A percentile compares a stretch with the other conserved stretches of the same genome.
These are phyloP conservation scores for Postia placenta DNA, from an alignment of 768 basidiomycete genomes.

Conservation along the genomic window DNA sequence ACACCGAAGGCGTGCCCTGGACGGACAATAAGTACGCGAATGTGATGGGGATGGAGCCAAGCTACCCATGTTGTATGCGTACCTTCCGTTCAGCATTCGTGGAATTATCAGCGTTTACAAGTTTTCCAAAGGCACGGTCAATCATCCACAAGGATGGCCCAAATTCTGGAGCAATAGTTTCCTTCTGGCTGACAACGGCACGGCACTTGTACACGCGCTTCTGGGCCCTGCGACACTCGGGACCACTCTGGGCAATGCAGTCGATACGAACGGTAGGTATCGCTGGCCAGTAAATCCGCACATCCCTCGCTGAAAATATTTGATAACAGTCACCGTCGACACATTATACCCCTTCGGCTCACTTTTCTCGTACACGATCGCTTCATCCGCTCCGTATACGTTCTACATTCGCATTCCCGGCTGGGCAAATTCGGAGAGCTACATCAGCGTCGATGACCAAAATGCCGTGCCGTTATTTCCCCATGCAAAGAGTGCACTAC, in stretches of 20 bases:
- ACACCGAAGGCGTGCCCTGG: slow-evolving; percentile 30
- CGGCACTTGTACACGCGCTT: slow-evolving; percentile 42
- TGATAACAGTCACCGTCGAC: slow-evolving; percentile 36
- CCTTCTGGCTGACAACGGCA: slow-evolving; percentile 38
- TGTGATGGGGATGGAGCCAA: slow-evolving; percentile 45
- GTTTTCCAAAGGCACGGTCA: slow-evolving; percentile 49
- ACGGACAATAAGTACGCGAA: slow-evolving; percentile 32
- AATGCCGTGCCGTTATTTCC: slow-evolving; percentile 32
- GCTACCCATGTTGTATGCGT: slow-evolving; percentile 34
- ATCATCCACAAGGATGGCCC: slow-evolving; percentile 49
- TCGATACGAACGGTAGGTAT: not conserved
- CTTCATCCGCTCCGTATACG: slow-evolving; percentile 35
- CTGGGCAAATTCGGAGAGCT: slow-evolving; percentile 39
- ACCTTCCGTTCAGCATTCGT: not conserved
- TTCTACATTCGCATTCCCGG: slow-evolving; percentile 45
- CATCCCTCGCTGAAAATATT: too few species aligned
- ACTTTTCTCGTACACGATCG: slow-evolving; percentile 38
- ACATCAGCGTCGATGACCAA: slow-evolving; percentile 33
- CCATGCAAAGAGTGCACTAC: slow-evolving; percentile 32
- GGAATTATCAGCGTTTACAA: slow-evolving; percentile 26
- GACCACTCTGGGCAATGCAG: slow-evolving; percentile 34
- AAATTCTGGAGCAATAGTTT: slow-evolving; percentile 50
- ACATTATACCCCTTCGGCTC: slow-evolving; percentile 49
- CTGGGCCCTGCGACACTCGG: slow-evolving; percentile 41
- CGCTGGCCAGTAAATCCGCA: too few species aligned